Conservation (phyloP, 495 filamentous ascomycete genomes). For the Podospora pseudoanserina region DNA sequence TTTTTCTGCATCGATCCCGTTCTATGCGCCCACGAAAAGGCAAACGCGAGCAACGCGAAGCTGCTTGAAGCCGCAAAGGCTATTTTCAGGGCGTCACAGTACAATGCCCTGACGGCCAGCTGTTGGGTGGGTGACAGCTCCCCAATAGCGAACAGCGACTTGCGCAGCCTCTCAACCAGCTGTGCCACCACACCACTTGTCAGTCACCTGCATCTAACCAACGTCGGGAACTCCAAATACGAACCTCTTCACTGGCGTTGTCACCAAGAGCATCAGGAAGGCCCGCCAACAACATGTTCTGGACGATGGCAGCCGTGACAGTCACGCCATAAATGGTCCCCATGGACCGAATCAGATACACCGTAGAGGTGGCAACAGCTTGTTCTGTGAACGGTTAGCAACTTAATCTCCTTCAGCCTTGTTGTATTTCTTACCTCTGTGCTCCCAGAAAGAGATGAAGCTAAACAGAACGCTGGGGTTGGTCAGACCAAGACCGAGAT, state of each 20-base stretch:
- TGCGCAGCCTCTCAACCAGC: conserved; percentile 52
- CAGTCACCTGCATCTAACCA: neutral
- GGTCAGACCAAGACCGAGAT: conserved; percentile 60
- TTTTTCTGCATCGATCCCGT: conserved; percentile 28
- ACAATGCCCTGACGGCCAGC: conserved; percentile 47
- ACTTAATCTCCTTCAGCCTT: conserved; percentile 13
- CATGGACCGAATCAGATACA: conserved; percentile 61
- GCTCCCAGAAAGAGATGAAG: conserved; percentile 60
- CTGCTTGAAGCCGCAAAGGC: conserved; percentile 48
- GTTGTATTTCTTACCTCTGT: conserved; percentile 45
- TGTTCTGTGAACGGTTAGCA: conserved; percentile 45
- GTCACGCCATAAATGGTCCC: conserved; percentile 65
- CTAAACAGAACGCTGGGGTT: conserved; percentile 63
- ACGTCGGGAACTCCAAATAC: conserved; percentile 4
- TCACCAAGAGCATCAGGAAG: conserved; percentile 51
- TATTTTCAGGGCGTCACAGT: conserved; percentile 47
- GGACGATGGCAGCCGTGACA: conserved; percentile 57
- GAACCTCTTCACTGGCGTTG: conserved; percentile 29
- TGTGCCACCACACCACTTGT: conserved; percentile 15
- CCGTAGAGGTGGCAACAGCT: conserved; percentile 61
- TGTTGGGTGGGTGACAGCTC: conserved; percentile 47
- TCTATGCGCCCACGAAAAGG: conserved; percentile 30
- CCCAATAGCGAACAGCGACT: conserved; percentile 51
- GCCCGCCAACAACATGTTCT: conserved; percentile 56
- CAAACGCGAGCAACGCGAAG: conserved; percentile 37